phyloP scores from a whole-genome alignment of 2,329 filamentous ascomycete species.

The Samsoniella hepiali region DNA sequence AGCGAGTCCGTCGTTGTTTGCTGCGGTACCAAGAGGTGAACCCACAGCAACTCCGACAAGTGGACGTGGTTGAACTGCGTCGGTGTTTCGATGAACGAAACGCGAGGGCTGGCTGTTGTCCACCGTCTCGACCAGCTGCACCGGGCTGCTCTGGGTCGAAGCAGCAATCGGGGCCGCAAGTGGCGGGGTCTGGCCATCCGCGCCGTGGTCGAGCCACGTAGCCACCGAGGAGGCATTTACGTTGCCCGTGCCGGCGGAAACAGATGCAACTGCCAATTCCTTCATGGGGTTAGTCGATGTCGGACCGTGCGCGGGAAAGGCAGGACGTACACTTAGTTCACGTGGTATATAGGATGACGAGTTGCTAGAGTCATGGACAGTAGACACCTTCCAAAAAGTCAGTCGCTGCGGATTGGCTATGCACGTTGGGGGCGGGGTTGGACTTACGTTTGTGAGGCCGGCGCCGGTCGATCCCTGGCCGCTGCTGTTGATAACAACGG shows the following conservation, averaged over 20 bases:
- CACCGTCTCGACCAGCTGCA: not conserved
- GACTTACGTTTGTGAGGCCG: conserved; percentile 21
- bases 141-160: not conserved
- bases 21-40: not conserved
- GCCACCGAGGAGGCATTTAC: not conserved
- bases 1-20: not conserved
- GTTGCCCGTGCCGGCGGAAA: conserved; percentile 3
- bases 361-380: conserved; percentile 17
- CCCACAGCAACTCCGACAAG: not conserved
- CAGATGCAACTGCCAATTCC: conserved; percentile 21
- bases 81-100: conserved; percentile 11
- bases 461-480: not conserved
- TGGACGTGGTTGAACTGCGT: not conserved
- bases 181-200: not conserved
- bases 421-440: not conserved
- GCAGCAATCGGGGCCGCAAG: too few relatives aligned
- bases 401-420: conserved; percentile 20
- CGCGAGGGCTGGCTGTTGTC: not conserved
- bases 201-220: conserved; percentile 14
- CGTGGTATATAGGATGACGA: conserved; percentile 17
- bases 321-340: conserved; percentile 22
- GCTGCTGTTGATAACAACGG: conserved; percentile 13
- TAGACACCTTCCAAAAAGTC: conserved; percentile 23
- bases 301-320: not conserved
- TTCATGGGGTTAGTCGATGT: conserved; percentile 26